Evolutionary conservation across 164 flowering plant genomes (phyloP), one percentile per base, ranked within the genome.

Genomic region (Platanus orientalis): DNA sequence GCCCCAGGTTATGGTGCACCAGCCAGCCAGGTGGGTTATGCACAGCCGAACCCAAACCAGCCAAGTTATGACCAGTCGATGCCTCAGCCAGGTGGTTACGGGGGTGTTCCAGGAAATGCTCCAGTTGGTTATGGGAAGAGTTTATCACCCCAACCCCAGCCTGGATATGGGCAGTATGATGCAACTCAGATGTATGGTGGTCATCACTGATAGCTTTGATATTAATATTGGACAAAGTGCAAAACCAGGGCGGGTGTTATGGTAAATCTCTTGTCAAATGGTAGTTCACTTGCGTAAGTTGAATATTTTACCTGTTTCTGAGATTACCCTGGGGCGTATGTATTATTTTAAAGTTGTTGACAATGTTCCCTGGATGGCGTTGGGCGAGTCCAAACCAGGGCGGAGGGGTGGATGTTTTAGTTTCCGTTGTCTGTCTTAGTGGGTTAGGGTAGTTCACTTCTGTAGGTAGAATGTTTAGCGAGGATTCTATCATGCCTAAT

Each of bases 141-240:
- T 27, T 50, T 77, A 47, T 80, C 88, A 0, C 87, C 89, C 0
- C 89, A 84, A 69, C 85, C 89, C 0, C 89, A 84, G 69, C 85
- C 88, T 57, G 86, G 75, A 30, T 84, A 80, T 70, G 68, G 77
- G 39, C 89, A 85, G 66, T 83, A 85, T 69, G 90, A 85, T 50
- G 64, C 88, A 0, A 70, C 76, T 57, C 88, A 86, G 73, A 70
- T 78, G 66, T 83, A 84, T 67, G 85, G 75, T 54, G 83, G 81
- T 7, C 81, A 74, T 10, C 83, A 76, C 13, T 80, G 63, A 75
- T 9, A 11, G 44, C 17, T 44, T 42, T 42, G 32, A 26, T 59
- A 27, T 19, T 42, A n/a, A 34, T 42, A 9, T 42, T 42, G 13
- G 3, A 14, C 30, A 27, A 1, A 1, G 27, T 2, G n/a, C 30